Conservation (phyloP, 345 rosid species). For the Populus simonii region DNA sequence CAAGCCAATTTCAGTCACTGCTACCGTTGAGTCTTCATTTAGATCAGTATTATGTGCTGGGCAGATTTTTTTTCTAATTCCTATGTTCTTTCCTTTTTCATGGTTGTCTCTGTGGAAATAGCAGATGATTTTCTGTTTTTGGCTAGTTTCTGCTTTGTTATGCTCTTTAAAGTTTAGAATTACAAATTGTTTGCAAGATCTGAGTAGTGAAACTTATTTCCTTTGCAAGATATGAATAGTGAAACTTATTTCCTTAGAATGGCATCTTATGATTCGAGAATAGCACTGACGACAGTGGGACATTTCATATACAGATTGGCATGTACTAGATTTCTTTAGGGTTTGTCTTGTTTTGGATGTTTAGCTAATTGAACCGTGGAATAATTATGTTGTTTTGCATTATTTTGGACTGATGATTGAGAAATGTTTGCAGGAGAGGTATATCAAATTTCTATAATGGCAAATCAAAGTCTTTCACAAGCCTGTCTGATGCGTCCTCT, state of each 20-base stretch:
- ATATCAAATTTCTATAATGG: conserved; percentile 79
- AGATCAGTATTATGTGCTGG: not conserved
- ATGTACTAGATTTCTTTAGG: not conserved
- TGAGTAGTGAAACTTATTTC: not conserved
- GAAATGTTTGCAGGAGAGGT: conserved; percentile 56
- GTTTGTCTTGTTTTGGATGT: not conserved
- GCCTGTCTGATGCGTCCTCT: conserved; percentile 46
- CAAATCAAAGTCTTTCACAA: conserved; percentile 78
- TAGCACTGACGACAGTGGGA: not conserved
- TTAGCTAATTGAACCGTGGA: not conserved
- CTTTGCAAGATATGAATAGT: not conserved
- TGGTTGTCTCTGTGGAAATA: not conserved
- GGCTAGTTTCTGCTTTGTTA: not conserved
- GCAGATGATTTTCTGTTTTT: not conserved
- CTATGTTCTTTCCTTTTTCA: not conserved
- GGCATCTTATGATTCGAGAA: not conserved
- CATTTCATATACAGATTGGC: not conserved
- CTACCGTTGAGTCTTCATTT: not conserved
- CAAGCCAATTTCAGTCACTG: not conserved
- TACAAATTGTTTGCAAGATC: not conserved
- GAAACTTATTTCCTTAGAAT: not conserved
- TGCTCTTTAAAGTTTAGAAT: not conserved
- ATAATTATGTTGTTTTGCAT: not conserved
- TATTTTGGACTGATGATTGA: not conserved
- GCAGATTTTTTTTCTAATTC: not conserved